A percentile compares a stretch with the other conserved stretches of the same genome.
phyloP scores from a whole-genome alignment of 129 eudicot species.

The Escallonia herrerae region DNA sequence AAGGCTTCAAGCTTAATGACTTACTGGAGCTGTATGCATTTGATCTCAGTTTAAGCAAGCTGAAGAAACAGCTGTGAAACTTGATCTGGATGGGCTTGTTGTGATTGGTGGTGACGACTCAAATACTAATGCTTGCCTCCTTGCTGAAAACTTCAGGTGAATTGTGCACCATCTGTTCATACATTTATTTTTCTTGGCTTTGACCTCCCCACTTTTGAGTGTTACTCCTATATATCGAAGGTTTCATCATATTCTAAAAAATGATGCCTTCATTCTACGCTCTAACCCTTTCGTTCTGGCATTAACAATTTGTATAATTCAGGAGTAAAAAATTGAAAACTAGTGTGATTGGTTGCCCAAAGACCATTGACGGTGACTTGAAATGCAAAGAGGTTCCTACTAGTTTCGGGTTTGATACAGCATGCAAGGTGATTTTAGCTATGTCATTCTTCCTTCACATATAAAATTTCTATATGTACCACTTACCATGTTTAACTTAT shows the following conservation, averaged over 20 bases:
- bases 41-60: slow-evolving; percentile 94
- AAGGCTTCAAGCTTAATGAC: slow-evolving; percentile 9
- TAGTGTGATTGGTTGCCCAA: slow-evolving; percentile 93
- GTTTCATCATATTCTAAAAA: too few species aligned
- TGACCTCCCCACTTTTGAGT: background rate
- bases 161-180: background rate
- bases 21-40: slow-evolving; percentile 13
- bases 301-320: slow-evolving; percentile 7
- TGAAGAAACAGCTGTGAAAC: slow-evolving; percentile 79
- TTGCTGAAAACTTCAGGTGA: slow-evolving; percentile 91
- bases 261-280: too few species aligned
- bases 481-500: background rate
- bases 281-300: background rate
- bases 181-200: background rate
- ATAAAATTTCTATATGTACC: background rate
- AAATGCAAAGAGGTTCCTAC: slow-evolving; percentile 95
- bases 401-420: slow-evolving; percentile 98
- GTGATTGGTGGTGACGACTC: slow-evolving; percentile 99
- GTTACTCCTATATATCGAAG: background rate
- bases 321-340: slow-evolving; percentile 90
- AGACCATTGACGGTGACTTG: slow-evolving; percentile 98
- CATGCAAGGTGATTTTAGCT: slow-evolving; percentile 70
- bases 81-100: slow-evolving; percentile 95
- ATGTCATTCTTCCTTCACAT: background rate
- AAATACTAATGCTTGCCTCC: slow-evolving; percentile 96